Conservation (phyloP, 1,139 yeast genomes). For the Maudiozyma humilis region DNA sequence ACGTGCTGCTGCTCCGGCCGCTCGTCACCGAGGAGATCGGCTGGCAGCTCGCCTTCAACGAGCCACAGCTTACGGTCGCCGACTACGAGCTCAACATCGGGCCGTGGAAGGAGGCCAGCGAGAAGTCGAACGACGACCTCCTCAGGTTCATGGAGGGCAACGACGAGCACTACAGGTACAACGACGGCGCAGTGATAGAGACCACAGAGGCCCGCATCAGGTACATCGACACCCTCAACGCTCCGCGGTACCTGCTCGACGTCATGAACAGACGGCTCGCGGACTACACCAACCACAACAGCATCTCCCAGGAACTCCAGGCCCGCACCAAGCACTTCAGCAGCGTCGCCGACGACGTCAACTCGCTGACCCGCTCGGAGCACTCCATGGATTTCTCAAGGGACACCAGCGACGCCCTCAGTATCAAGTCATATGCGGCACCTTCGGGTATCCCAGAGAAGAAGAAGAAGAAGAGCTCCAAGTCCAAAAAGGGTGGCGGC, state of each 20-base stretch:
- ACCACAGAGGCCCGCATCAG: conserved; percentile 14
- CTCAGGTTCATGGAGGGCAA: conserved; percentile 1
- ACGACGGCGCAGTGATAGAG: conserved; percentile 10
- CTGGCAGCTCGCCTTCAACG: conserved; percentile 31
- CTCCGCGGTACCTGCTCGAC: conserved; percentile 16
- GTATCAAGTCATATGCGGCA: neutral
- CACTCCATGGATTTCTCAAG: neutral
- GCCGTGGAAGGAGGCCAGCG: conserved; percentile 15
- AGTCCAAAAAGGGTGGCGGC: conserved; percentile 12
- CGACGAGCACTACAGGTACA: conserved; percentile 3
- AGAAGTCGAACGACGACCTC: conserved; percentile 2
- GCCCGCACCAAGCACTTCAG: neutral
- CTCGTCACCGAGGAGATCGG: conserved; percentile 16
- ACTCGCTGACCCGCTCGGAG: conserved; percentile 2
- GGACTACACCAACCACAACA: neutral
- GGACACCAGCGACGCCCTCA: neutral
- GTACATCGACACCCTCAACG: conserved; percentile 12
- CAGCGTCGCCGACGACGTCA: neutral
- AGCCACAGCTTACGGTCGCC: conserved; percentile 26
- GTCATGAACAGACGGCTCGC: conserved; percentile 17
- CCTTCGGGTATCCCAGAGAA: neutral
- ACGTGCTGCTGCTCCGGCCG: conserved; percentile 23
- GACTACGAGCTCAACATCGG: conserved; percentile 24
- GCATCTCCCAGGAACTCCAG: neutral
- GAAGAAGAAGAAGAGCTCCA: conserved; percentile 5